Conservation (phyloP, 2,329 filamentous ascomycete genomes). For the Talaromyces sp. region DNA sequence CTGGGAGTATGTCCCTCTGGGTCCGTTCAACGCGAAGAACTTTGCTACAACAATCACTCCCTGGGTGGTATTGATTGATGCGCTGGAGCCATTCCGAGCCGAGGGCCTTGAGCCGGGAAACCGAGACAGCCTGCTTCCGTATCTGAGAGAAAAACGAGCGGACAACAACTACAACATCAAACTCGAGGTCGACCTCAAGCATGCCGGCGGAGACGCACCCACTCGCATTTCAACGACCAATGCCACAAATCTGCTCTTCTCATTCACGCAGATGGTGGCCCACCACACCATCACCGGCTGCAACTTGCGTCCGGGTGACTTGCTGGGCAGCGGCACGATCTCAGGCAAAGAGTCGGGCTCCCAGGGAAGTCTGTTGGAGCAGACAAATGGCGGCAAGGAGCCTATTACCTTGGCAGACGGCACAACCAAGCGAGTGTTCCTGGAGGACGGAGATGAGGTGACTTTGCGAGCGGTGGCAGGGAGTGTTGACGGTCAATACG, state of each 20-base stretch:
- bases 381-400: constrained; percentile 64
- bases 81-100: constrained; percentile 63
- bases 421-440: constrained; percentile 60
- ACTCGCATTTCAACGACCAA: constrained; percentile 58
- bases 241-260: constrained; percentile 68
- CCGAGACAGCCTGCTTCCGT: constrained; percentile 53
- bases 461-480: constrained; percentile 63
- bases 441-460: constrained; percentile 70
- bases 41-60: constrained; percentile 72
- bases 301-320: constrained; percentile 66
- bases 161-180: constrained; percentile 63
- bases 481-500: constrained; percentile 54
- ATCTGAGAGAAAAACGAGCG: constrained; percentile 57
- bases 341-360: constrained; percentile 56
- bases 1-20: constrained; percentile 79
- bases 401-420: constrained; percentile 58
- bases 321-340: constrained; percentile 76
- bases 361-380: constrained; percentile 67
- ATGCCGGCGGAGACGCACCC: constrained; percentile 29
- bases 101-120: constrained; percentile 50
- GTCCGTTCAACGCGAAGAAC: constrained; percentile 80
- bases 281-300: constrained; percentile 75
- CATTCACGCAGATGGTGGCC: constrained; percentile 76
- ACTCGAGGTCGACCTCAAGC: constrained; percentile 56
- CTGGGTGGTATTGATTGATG: constrained; percentile 74